Evolutionary conservation across 2,329 filamentous ascomycete genomes (phyloP).

Genomic region (Alternaria viburni): DNA sequence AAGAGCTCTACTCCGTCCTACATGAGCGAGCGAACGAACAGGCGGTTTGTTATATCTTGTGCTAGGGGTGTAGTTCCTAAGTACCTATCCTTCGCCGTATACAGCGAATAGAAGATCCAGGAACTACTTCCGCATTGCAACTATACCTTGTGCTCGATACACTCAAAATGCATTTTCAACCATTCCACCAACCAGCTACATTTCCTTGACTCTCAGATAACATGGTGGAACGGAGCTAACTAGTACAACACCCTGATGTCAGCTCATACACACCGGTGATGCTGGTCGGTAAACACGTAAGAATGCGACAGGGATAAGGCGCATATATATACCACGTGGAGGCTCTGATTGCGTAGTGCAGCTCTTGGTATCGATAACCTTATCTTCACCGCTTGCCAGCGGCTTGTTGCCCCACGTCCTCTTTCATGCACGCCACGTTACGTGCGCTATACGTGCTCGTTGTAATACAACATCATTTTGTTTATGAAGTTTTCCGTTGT

Average conservation of each 20-base stretch:
- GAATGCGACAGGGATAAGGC: not conserved
- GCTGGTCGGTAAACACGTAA: not conserved
- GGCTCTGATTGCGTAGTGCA: constrained; percentile 15
- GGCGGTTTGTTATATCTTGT: not conserved
- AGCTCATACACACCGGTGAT: not conserved
- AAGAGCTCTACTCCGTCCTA: not conserved
- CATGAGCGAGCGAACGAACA: not conserved
- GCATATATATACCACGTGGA: constrained; percentile 11
- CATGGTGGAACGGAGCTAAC: not conserved
- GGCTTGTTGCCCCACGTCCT: not conserved
- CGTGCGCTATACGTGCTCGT: not conserved
- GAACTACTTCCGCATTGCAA: too few relatives aligned
- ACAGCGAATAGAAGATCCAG: too few relatives aligned
- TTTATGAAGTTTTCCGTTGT: not conserved
- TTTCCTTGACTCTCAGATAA: not conserved
- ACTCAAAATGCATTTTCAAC: not conserved
- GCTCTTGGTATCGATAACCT: constrained; percentile 25
- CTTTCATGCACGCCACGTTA: not conserved
- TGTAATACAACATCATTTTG: not conserved
- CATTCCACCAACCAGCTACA: not conserved
- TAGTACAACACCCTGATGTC: not conserved
- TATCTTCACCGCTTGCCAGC: constrained; percentile 28
- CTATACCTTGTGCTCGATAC: not conserved
- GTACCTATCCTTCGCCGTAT: not conserved
- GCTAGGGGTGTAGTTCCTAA: not conserved